Percentiles rank a stretch among this genome's conserved stretches.
phyloP scores from a whole-genome alignment of 345 rosid species.

The Leavenworthia alabamica region DNA sequence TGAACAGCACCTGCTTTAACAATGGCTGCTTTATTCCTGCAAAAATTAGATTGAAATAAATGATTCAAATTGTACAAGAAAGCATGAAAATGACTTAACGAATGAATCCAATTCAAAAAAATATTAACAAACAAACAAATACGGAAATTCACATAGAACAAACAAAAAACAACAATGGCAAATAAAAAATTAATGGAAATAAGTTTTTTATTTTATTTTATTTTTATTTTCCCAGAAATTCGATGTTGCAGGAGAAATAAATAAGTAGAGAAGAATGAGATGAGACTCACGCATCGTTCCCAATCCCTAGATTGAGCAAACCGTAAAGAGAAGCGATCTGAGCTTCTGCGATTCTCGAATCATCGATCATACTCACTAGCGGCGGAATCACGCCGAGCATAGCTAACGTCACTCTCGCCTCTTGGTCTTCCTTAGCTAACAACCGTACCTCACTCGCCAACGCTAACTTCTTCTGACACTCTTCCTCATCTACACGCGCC shows the following conservation, averaged over 20 bases:
- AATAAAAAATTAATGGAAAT: not conserved
- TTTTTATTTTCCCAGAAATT: not conserved
- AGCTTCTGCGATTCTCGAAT: constrained; percentile 32
- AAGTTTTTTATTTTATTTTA: too few relatives aligned
- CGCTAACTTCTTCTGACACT: constrained; percentile 23
- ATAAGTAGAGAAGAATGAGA: not conserved
- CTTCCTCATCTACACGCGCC: constrained; percentile 33
- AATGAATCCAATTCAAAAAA: not conserved
- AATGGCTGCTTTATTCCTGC: constrained; percentile 97
- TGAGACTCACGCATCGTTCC: constrained; percentile 69
- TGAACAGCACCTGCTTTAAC: constrained; percentile 97
- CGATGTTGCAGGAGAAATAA: not conserved
- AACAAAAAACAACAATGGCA: too few relatives aligned
- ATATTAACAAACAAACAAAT: not conserved
- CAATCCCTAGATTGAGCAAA: constrained; percentile 86
- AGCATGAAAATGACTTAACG: not conserved
- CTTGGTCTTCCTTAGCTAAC: constrained; percentile 68
- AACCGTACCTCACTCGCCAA: constrained; percentile 61
- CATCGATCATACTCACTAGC: constrained; percentile 77
- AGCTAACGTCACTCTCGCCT: constrained; percentile 70
- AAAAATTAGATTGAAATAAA: constrained; percentile 10
- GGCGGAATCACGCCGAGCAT: constrained; percentile 95
- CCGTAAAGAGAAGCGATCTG: constrained; percentile 80
- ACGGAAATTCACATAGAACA: too few relatives aligned
- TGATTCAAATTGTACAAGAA: constrained; percentile 1